Evolutionary conservation across 163 green algal genomes (phyloP), one percentile per base, ranked within the genome.

Genomic region (Coccomyxa subellipsoidea): DNA sequence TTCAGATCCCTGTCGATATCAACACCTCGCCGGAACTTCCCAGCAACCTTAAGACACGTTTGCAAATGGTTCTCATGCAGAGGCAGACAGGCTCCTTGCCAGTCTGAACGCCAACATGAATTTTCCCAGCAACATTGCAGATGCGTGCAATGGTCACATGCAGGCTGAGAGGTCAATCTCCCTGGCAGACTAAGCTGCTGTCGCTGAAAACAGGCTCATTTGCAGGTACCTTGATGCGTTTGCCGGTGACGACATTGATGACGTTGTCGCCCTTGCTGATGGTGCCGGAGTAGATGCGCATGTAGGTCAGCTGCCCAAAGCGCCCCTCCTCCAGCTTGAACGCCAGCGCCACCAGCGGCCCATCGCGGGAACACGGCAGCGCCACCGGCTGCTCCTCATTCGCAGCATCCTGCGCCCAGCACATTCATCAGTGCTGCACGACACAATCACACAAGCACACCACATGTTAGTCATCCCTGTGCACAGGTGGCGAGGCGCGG

Each of bases 311-410:
- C 92, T 99, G 97, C 27, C 97, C 97, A 86, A 96, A 99, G 79
- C 91, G 87, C 21, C 96, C 96, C 88, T 99, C 96, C 86, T 99
- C 96, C 54, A 99, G 90, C 90, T 99, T 99, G 92, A 99, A 99
- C 1, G 97, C 97, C 77, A 99, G 87, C 0, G 92, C 95, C 78
- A 99, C 95, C 84, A 98, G 91, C 27, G 95, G 94, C 9, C 75
- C 85, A 79, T 85, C 80, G 25, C 54, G 25, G 6, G 40, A 35
- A 83, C 88, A 90, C 6, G 86, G 53, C 73, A 95, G 81, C 27
- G 47, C 71, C 70, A 95, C 75, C 37, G 84, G 80, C 84, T 92
- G 90, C 80, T 95, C 92, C 0, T 83, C 80, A 27, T 88, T 87
- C 8, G 87, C 84, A 36, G 93, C 86, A 83, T 98, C 94, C 80